These are phyloP conservation scores for Spergularia bocconei DNA, from an alignment of 148 eudicot species.

Conservation along the genomic window DNA sequence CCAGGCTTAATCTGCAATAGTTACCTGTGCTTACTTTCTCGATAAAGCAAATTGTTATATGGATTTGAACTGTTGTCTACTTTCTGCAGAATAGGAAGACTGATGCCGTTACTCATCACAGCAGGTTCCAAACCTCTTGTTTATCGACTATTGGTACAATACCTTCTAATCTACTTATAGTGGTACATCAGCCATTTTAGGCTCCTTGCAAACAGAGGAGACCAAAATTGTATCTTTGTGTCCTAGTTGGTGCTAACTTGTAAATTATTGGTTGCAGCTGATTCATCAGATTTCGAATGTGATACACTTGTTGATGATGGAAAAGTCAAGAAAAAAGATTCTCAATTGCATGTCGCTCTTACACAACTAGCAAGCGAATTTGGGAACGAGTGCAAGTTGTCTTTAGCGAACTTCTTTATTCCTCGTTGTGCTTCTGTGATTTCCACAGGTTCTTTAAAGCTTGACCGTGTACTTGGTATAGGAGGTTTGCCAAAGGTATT, in stretches of 20 bases:
- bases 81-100: slow-evolving; percentile 8
- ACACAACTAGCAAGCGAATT: slow-evolving; percentile 68
- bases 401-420: slow-evolving; percentile 74
- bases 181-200: too few relatives aligned
- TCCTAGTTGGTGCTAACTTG: neutral
- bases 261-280: slow-evolving; percentile 41
- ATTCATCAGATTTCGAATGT: slow-evolving; percentile 52
- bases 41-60: neutral
- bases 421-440: slow-evolving; percentile 79
- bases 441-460: slow-evolving; percentile 91
- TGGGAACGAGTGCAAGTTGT: slow-evolving; percentile 78
- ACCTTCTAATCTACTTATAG: neutral
- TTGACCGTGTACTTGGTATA: slow-evolving; percentile 86
- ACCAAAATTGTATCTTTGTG: neutral
- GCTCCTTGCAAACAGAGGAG: neutral
- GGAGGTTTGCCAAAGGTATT: slow-evolving; percentile 97
- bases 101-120: slow-evolving; percentile 2
- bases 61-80: neutral
- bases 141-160: slow-evolving; percentile 8
- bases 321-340: slow-evolving; percentile 52
- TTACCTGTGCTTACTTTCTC: neutral
- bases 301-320: slow-evolving; percentile 57
- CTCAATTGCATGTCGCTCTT: slow-evolving; percentile 67
- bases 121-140: slow-evolving; percentile 1
- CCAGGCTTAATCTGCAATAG: neutral